Evolutionary conservation across 495 filamentous ascomycete genomes (phyloP), one percentile per base, ranked within the genome.

Genomic region (Penicillium salamii): DNA sequence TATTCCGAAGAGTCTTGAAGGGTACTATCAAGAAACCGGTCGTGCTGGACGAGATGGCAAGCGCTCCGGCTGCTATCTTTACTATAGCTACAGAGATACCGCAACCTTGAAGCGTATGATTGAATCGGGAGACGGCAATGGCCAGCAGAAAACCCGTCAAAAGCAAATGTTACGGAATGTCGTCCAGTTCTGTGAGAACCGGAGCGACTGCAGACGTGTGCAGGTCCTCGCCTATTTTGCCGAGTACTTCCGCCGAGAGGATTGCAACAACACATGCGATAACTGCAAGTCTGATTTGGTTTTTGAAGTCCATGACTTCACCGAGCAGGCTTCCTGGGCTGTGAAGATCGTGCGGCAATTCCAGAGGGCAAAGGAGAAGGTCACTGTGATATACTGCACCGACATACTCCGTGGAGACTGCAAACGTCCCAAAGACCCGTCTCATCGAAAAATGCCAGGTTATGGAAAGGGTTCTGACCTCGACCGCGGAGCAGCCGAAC

Each of bases 21-120:
- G 92, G 0, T 98, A 98, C 61, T 97, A 96, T 57, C 93, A 98
- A 61, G 95, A 98, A 60, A 98, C 91, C 9, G 93, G 93, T 0
- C 87, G 93, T 37, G 93, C 93, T 17, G 93, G 93, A 7, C 82
- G 93, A 56, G 93, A 99, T 67, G 91, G 91, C 8, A 83, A 89
- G 54, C 76, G 77, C 8, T 96, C 92, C 11, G 84, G 87, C 29
- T 99, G 93, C 68, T 95, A 90, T 56, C 76, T 99, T 26, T 97
- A 85, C 63, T 99, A 90, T 53, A 73, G 76, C 34, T 96, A 91
- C 66, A 74, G 68, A 15, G 93, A 99, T 50, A 78, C 78, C 29
- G 82, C 59, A 50, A 72, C 58, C 50, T 66, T 78, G 51, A 87
- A 69, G 60, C 79, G 73, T 17, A 88, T 99, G 85, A 96, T 97